phyloP scores from a whole-genome alignment of 1,284 basidiomycete genomes.

The Clitocybe nebularis region DNA sequence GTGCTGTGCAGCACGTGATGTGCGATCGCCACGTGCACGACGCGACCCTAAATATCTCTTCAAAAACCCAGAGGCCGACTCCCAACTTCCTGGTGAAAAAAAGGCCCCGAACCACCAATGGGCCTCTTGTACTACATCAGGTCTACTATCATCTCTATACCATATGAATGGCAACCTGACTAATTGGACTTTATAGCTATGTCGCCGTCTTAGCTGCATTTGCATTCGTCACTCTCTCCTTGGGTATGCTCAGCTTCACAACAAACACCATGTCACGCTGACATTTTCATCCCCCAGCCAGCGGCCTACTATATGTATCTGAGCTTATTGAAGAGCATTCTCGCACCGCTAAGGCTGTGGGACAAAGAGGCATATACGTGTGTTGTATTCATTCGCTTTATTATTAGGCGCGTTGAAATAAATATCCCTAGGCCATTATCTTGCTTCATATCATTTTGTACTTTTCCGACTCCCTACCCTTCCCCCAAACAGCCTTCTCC shows the following conservation, averaged over 20 bases:
- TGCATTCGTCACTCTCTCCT: slow-evolving; percentile 74
- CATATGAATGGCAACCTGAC: no score
- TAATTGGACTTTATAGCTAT: slow-evolving; percentile 41
- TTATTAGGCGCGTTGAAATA: slow-evolving; percentile 3
- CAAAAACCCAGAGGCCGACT: slow-evolving; percentile 2
- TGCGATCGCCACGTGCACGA: slow-evolving; percentile 10
- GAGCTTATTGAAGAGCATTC: slow-evolving; percentile 95
- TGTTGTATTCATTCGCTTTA: slow-evolving; percentile 46
- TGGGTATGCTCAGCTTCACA: slow-evolving; percentile 52
- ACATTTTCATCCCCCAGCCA: slow-evolving; percentile 55
- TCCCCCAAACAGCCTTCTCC: slow-evolving; percentile 73
- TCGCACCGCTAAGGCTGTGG: slow-evolving; percentile 71
- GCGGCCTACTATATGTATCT: slow-evolving; percentile 87
- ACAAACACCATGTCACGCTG: no score
- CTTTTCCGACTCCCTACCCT: slow-evolving; percentile 76
- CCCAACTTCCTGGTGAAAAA: slow-evolving; percentile 10
- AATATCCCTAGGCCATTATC: slow-evolving; percentile 62
- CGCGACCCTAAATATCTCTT: slow-evolving; percentile 3
- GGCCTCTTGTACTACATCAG: slow-evolving; percentile 50
- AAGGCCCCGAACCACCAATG: slow-evolving; percentile 27
- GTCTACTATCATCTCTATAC: slow-evolving; percentile 23
- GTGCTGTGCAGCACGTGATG: slow-evolving; percentile 7
- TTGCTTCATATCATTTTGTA: slow-evolving; percentile 74
- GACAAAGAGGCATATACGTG: slow-evolving; percentile 84
- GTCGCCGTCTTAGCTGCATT: slow-evolving; percentile 65